Evolutionary conservation across 805 yeast species (phyloP).

Genomic region (Kluyveromyces lactis): DNA sequence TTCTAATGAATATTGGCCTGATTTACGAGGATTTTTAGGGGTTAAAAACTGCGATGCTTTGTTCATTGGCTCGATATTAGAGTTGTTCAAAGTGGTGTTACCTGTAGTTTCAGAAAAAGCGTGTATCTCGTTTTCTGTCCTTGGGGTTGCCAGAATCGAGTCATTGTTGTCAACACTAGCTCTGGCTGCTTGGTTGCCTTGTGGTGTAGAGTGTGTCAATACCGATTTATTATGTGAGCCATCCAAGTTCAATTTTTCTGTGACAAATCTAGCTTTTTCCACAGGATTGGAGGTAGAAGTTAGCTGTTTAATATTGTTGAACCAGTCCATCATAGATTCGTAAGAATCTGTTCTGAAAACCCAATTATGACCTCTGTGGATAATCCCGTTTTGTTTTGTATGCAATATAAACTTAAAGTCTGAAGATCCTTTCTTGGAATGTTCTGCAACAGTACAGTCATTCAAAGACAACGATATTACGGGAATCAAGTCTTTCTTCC

Average conservation of each 20-base stretch:
- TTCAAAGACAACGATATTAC: conserved; percentile 74
- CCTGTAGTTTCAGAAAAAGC: conserved; percentile 4
- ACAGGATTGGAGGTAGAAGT: conserved; percentile 55
- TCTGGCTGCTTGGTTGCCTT: not conserved
- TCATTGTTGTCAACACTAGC: not conserved
- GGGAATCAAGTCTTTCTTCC: conserved; percentile 74
- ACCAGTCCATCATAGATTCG: conserved; percentile 78
- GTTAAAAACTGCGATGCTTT: conserved; percentile 8
- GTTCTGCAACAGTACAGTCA: conserved; percentile 76
- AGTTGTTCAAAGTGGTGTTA: conserved; percentile 3
- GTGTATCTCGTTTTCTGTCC: not conserved
- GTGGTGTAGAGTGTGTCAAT: not conserved
- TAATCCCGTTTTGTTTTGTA: conserved; percentile 65
- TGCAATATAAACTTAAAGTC: conserved; percentile 73
- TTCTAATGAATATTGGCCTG: conserved; percentile 3
- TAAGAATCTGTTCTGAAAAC: conserved; percentile 88
- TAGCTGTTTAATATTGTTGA: conserved; percentile 60
- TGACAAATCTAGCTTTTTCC: conserved; percentile 43
- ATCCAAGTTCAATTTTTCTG: conserved; percentile 18
- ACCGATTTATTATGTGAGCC: conserved; percentile 8
- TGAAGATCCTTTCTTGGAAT: conserved; percentile 62
- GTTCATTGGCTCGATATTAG: not conserved
- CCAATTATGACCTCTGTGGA: conserved; percentile 83
- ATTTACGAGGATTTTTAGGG: conserved; percentile 3
- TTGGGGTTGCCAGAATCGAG: conserved; percentile 4